Conservation (phyloP, 1,284 basidiomycete genomes). For the Pseudozyma thailandica region DNA sequence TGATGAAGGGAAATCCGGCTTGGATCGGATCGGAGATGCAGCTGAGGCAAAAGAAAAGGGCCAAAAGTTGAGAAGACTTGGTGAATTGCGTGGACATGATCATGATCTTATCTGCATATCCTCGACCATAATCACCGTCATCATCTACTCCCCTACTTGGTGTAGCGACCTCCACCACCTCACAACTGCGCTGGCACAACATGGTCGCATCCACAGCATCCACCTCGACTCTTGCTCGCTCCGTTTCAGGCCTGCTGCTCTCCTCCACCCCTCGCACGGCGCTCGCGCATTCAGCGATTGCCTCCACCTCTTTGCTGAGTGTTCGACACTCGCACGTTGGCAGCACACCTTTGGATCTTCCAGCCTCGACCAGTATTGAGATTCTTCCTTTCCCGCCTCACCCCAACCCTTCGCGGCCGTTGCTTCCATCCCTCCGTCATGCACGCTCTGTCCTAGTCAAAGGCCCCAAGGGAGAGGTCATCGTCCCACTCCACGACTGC, state of each 20-base stretch:
- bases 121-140: background rate
- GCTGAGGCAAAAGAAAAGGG: background rate
- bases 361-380: slow-evolving; percentile 40
- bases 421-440: slow-evolving; percentile 49
- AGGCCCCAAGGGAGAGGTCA: slow-evolving; percentile 58
- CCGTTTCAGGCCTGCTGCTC: slow-evolving; percentile 27
- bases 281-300: background rate
- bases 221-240: slow-evolving; percentile 19
- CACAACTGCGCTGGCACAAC: background rate
- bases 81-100: background rate
- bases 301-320: background rate
- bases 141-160: background rate
- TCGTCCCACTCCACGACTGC: slow-evolving; percentile 60
- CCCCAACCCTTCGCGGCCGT: slow-evolving; percentile 56
- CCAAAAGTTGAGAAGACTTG: slow-evolving; percentile 3
- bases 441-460: slow-evolving; percentile 57
- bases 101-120: background rate
- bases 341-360: slow-evolving; percentile 54
- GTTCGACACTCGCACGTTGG: slow-evolving; percentile 62
- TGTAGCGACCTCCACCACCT: background rate
- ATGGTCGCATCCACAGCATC: slow-evolving; percentile 31
- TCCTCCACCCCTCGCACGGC: slow-evolving; percentile 73
- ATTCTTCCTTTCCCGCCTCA: slow-evolving; percentile 62
- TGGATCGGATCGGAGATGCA: background rate
- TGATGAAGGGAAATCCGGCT: background rate